A percentile compares a stretch with the other conserved stretches of the same genome.
phyloP scores from a whole-genome alignment of 2,329 filamentous ascomycete species.

The Fonsecaea nubica region DNA sequence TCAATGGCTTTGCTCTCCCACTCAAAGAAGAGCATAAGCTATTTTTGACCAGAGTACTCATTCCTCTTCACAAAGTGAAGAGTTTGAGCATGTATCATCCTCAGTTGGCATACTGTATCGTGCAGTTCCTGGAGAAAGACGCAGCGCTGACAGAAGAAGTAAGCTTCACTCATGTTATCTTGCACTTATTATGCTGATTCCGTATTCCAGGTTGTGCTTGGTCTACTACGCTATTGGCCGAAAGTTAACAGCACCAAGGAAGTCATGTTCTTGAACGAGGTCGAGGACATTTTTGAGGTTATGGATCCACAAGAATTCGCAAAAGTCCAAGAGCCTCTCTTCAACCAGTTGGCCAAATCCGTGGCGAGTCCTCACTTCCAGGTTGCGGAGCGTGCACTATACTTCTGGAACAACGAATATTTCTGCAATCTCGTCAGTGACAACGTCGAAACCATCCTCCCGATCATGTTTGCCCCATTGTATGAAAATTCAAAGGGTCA shows the following conservation, averaged over 20 bases:
- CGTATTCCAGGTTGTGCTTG: conserved; percentile 77
- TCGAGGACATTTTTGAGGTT: conserved; percentile 99
- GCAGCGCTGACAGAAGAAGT: conserved; percentile 96
- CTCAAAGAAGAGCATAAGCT: conserved; percentile 99
- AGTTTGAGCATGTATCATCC: conserved; percentile 99
- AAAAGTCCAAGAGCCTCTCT: conserved; percentile 96
- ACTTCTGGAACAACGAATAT: conserved; percentile 99
- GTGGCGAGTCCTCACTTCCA: conserved; percentile 99
- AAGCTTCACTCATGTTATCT: conserved; percentile 42
- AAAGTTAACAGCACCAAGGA: conserved; percentile 99
- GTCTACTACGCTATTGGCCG: conserved; percentile 94
- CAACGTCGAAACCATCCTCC: conserved; percentile 96
- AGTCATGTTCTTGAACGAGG: conserved; percentile 99
- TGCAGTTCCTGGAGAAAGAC: conserved; percentile 98
- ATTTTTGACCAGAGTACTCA: conserved; percentile 89
- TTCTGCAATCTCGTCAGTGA: conserved; percentile 99
- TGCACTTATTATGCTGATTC: conserved; percentile 25
- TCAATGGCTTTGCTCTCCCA: conserved; percentile 96
- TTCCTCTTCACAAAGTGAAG: conserved; percentile 97
- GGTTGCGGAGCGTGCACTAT: conserved; percentile 93
- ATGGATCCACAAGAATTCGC: conserved; percentile 99
- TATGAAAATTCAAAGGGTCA: conserved; percentile 99
- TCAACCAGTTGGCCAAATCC: conserved; percentile 96
- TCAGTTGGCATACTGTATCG: conserved; percentile 97
- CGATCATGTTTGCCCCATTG: conserved; percentile 98